phyloP scores from a whole-genome alignment of 1,139 yeast species.

The Diutina ranongensis region DNA sequence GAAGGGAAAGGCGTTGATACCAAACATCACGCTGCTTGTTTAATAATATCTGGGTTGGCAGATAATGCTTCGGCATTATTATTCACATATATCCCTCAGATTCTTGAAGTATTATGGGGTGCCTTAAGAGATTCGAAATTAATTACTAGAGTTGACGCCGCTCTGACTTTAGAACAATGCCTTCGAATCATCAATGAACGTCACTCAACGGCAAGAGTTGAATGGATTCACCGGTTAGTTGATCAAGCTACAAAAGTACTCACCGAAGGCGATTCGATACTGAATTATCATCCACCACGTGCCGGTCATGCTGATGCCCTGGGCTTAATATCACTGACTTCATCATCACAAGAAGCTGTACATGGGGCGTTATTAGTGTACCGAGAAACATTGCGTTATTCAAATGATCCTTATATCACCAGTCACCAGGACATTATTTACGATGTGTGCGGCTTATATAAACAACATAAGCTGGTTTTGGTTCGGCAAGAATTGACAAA shows the following conservation, averaged over 20 bases:
- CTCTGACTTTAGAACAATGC: constrained; percentile 68
- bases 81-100: constrained; percentile 66
- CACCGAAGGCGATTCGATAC: constrained; percentile 13
- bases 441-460: constrained; percentile 62
- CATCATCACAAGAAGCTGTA: constrained; percentile 44
- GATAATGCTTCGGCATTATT: constrained; percentile 79
- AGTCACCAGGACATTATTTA: constrained; percentile 64
- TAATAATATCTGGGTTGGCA: constrained; percentile 76
- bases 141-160: constrained; percentile 72
- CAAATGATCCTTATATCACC: constrained; percentile 39
- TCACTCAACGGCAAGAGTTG: constrained; percentile 57
- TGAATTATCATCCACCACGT: constrained; percentile 8
- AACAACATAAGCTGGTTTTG: constrained; percentile 64
- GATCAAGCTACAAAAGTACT: constrained; percentile 41
- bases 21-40: constrained; percentile 83
- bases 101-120: constrained; percentile 76
- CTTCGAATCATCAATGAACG: constrained; percentile 68
- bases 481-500: constrained; percentile 77
- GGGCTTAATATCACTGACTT: constrained; percentile 17
- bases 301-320: constrained; percentile 11
- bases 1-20: constrained; percentile 67
- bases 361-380: constrained; percentile 83
- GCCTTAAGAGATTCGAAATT: constrained; percentile 74
- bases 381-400: constrained; percentile 63
- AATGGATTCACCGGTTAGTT: constrained; percentile 65